A percentile compares a stretch with the other conserved stretches of the same genome.
phyloP scores from a whole-genome alignment of 2,329 filamentous ascomycete genomes.

The Fusarium ramigenum region DNA sequence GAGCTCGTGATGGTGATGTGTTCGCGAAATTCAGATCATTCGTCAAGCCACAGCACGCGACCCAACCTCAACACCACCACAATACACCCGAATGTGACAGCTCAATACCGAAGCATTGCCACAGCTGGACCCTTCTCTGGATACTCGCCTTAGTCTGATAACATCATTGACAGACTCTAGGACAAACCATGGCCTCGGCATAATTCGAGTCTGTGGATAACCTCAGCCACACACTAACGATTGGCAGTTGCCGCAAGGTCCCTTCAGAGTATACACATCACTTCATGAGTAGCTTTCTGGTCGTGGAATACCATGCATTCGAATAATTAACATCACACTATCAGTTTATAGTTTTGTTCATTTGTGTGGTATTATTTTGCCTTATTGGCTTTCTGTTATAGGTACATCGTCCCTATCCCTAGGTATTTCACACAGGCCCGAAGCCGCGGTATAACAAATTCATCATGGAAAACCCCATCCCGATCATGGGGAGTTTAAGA shows the following conservation, averaged over 20 bases:
- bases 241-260: background rate
- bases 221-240: background rate
- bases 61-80: background rate
- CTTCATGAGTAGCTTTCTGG: background rate
- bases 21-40: background rate
- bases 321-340: background rate
- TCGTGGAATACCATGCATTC: background rate
- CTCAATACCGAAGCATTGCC: background rate
- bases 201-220: background rate
- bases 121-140: background rate
- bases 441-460: conserved; percentile 27
- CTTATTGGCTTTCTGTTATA: conserved; percentile 30
- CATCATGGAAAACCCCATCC: conserved; percentile 27
- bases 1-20: background rate
- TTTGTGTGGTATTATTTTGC: conserved; percentile 36
- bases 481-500: conserved; percentile 21
- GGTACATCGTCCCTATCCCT: conserved; percentile 30
- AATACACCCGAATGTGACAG: background rate
- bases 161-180: background rate
- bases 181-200: background rate
- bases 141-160: background rate
- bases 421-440: conserved; percentile 29
- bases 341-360: background rate
- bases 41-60: background rate
- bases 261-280: background rate